Conservation (phyloP, 2,329 filamentous ascomycete genomes). For the Ascochyta lentis region DNA sequence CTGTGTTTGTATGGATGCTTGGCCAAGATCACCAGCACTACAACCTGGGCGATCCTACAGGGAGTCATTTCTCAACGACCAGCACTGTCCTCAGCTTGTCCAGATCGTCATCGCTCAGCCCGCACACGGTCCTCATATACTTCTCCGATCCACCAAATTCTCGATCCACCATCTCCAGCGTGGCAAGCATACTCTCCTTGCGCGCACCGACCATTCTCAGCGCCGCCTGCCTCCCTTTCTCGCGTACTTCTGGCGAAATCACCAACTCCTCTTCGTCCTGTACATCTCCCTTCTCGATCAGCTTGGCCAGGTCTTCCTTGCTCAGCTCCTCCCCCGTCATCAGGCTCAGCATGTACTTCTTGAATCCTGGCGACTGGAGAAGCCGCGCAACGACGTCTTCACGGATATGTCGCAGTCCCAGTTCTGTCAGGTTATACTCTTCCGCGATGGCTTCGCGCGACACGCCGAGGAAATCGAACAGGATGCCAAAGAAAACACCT, state of each 20-base stretch:
- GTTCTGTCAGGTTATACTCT: slow-evolving; percentile 73
- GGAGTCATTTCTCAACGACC: slow-evolving; percentile 25
- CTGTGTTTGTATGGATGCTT: not conserved
- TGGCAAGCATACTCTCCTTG: slow-evolving; percentile 60
- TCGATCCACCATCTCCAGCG: slow-evolving; percentile 61
- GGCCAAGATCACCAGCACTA: not conserved
- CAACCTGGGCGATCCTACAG: not conserved
- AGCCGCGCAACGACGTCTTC: slow-evolving; percentile 60
- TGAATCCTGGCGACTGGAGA: slow-evolving; percentile 43
- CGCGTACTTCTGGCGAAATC: slow-evolving; percentile 44
- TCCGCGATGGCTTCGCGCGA: slow-evolving; percentile 62
- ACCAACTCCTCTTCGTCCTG: slow-evolving; percentile 45
- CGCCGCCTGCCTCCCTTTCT: slow-evolving; percentile 36
- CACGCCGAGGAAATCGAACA: slow-evolving; percentile 70
- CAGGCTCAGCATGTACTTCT: slow-evolving; percentile 29
- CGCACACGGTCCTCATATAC: slow-evolving; percentile 67
- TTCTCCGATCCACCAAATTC: slow-evolving; percentile 69
- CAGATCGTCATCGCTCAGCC: slow-evolving; percentile 64
- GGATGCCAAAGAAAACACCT: slow-evolving; percentile 70
- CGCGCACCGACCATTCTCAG: slow-evolving; percentile 48
- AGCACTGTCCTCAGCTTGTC: slow-evolving; percentile 51
- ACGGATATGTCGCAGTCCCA: slow-evolving; percentile 59
- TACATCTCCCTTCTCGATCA: slow-evolving; percentile 42
- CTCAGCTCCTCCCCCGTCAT: slow-evolving; percentile 36
- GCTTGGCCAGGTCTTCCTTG: slow-evolving; percentile 58